Base-by-base conservation (phyloP, 176 grass and related monocot species). In the Cymbopogon citratus region DNA sequence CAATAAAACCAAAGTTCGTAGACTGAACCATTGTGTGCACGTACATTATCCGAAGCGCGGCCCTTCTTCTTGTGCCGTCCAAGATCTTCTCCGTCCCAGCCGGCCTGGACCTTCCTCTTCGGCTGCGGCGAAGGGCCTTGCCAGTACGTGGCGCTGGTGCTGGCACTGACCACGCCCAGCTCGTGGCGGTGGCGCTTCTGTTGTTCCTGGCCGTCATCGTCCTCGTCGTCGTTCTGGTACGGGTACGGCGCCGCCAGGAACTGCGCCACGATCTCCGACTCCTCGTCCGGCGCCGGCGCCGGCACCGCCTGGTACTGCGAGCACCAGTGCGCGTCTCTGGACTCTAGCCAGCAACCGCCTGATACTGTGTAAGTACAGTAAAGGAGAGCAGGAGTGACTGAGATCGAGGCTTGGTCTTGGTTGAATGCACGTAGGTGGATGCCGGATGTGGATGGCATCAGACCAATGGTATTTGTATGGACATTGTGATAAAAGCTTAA, bases 221-320 rank as follows among this genome's bases (percentile, higher is more conserved):
- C n/a, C n/a, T n/a, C n/a, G n/a, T n/a, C 31, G 25, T 66, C 85
- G 24, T 71, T 86, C 62, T 77, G 81, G 72, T 43, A 89, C 9
- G 80, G 83, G 74, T 89, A 93, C 0, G 88, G 78, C 29, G 77
- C 73, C 21, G 78, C 80, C 38, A 97, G 77, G 76, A 97, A 93
- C 69, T 89, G 94, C 72, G 78, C 86, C 25, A 91, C 87, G 46
- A 97, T 87, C 63, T 97, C 91, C 12, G 88, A 97, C 52, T 97
- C 91, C 74, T 95, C 90, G 26, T 71, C 41, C 19, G 70, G 36
- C 12, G 60, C 51, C 54, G 88, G 71, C 71, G 48, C 64, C 54
- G 88, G 71, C 71, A 33, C 64, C 57, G 90, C 65, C 33, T 85
- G 76, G 70, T 63, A 90, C 33, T 85, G 65, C 54, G 74, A 79